Conservation (phyloP, 2,329 filamentous ascomycete species). For the Passalora sequoiae region DNA sequence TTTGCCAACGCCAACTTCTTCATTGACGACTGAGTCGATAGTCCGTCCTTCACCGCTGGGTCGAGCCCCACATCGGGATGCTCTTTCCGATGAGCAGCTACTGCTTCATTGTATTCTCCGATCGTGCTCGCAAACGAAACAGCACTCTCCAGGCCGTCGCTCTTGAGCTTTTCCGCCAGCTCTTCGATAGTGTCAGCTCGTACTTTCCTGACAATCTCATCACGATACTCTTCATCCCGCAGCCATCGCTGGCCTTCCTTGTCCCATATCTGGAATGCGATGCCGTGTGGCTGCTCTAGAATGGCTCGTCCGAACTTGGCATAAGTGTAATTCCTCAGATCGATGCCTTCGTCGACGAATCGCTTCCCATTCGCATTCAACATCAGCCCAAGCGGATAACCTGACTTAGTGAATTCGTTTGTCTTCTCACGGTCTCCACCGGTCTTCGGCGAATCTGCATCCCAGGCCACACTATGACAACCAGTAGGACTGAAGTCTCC, state of each 20-base stretch:
- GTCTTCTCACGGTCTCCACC: conserved; percentile 55
- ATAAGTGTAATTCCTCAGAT: conserved; percentile 63
- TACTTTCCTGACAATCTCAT: conserved; percentile 53
- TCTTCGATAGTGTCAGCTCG: conserved; percentile 49
- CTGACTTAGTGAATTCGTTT: conserved; percentile 65
- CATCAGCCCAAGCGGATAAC: conserved; percentile 63
- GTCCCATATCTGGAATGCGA: conserved; percentile 64
- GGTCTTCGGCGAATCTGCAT: conserved; percentile 54
- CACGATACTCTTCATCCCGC: conserved; percentile 57
- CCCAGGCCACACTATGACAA: conserved; percentile 62
- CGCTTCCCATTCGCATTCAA: conserved; percentile 54
- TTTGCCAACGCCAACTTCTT: conserved; percentile 49
- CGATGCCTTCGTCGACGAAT: conserved; percentile 57
- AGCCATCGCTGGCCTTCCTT: conserved; percentile 49
- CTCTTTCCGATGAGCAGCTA: conserved; percentile 44
- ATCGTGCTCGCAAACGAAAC: conserved; percentile 50
- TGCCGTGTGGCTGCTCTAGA: conserved; percentile 52
- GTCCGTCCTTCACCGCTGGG: conserved; percentile 56
- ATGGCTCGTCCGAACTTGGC: conserved; percentile 61
- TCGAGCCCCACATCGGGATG: conserved; percentile 49
- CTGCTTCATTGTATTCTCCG: conserved; percentile 55
- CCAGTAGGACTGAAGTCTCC: conserved; percentile 56
- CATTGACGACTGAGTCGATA: conserved; percentile 54
- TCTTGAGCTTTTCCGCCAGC: conserved; percentile 48
- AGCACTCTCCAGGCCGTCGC: conserved; percentile 45